These are phyloP conservation scores for Candida hungchunana DNA, from an alignment of 805 yeast species.

Conservation along the genomic window DNA sequence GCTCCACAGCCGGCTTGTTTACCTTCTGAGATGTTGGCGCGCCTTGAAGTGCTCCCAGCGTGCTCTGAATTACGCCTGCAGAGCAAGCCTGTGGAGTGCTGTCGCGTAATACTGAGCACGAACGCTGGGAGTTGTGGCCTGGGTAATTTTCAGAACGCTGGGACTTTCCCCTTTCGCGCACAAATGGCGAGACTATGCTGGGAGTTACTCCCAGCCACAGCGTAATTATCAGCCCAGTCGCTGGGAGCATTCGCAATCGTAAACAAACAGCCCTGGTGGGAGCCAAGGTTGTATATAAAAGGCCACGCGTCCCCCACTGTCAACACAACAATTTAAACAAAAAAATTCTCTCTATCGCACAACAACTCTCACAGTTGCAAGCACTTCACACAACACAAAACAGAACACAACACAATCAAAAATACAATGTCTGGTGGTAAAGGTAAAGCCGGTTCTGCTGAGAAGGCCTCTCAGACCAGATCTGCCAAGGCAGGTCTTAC, in stretches of 20 bases:
- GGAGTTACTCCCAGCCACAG: too few species aligned
- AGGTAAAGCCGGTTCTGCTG: constrained; percentile 89
- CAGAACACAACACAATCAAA: constrained; percentile 9
- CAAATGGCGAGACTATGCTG: too few species aligned
- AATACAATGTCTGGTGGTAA: constrained; percentile 59
- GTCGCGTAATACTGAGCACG: constrained; percentile 2
- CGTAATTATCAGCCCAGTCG: constrained; percentile 36
- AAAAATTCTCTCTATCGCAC: constrained; percentile 3
- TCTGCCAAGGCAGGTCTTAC: constrained; percentile 98
- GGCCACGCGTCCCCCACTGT: too few species aligned
- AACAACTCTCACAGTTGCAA: constrained; percentile 48
- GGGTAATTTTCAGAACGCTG: constrained; percentile 9
- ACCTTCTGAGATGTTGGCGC: constrained; percentile 1
- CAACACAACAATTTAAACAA: too few species aligned
- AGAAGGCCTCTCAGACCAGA: constrained; percentile 96
- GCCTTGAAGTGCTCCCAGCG: constrained; percentile 6
- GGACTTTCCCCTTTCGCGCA: too few species aligned
- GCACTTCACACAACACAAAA: constrained; percentile 1
- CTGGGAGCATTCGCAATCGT: constrained; percentile 57
- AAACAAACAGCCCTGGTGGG: too few species aligned
- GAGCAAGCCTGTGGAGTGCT: constrained; percentile 1
- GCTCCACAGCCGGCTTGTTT: constrained; percentile 4
- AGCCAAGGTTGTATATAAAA: too few species aligned
- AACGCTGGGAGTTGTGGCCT: constrained; percentile 2
- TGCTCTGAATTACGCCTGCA: constrained; percentile 6